Conservation (phyloP, 148 eudicot genomes). For the Cornus florida region DNA sequence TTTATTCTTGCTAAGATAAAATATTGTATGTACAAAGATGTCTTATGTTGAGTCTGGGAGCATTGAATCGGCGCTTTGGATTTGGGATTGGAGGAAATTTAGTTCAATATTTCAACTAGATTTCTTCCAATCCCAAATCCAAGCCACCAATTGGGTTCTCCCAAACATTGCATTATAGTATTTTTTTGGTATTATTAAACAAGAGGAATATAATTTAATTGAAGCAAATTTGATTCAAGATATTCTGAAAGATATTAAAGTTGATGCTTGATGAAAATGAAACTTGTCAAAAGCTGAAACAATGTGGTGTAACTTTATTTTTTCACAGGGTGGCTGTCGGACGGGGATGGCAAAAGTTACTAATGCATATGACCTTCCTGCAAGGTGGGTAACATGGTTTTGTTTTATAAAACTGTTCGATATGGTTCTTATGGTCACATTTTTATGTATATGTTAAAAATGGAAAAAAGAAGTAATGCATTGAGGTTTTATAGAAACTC, state of each 20-base stretch:
- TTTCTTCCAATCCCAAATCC: no score
- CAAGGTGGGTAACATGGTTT: constrained; percentile 56
- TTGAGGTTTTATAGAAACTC: not conserved
- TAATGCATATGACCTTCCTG: constrained; percentile 93
- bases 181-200: not conserved
- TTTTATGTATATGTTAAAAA: not conserved
- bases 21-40: not conserved
- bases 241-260: not conserved
- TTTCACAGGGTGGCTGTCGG: constrained; percentile 93
- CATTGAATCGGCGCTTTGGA: no score
- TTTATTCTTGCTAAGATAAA: not conserved
- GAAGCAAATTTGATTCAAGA: not conserved
- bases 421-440: not conserved
- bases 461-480: not conserved
- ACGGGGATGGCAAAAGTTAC: constrained; percentile 99
- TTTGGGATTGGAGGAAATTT: no score
- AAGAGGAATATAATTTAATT: not conserved
- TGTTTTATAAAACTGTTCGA: not conserved
- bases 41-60: not conserved
- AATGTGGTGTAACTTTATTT: constrained; percentile 4
- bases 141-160: no score
- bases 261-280: constrained; percentile 8
- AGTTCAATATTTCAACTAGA: no score
- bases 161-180: no score
- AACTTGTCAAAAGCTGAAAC: not conserved